These are phyloP conservation scores for Aspergillus nanangensis DNA, from an alignment of 495 filamentous ascomycete genomes.

Conservation along the genomic window DNA sequence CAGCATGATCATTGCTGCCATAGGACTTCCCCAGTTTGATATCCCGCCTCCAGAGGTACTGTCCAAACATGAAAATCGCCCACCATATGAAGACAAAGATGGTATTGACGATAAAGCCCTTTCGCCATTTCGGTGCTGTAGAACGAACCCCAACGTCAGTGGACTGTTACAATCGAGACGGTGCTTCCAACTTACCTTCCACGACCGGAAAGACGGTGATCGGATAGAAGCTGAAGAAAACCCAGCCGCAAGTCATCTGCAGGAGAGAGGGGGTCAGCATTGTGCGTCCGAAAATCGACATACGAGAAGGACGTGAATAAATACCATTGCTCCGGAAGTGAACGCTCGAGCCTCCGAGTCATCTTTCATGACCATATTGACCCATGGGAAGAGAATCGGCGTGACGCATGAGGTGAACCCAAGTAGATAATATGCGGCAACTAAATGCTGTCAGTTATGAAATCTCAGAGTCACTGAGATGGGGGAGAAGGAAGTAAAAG, in stretches of 20 bases:
- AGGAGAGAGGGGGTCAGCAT: too few relatives aligned
- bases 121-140: conserved; percentile 13
- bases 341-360: conserved; percentile 15
- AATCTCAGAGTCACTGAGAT: neutral
- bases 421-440: conserved; percentile 17
- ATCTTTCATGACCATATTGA: conserved; percentile 16
- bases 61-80: conserved; percentile 13
- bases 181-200: neutral
- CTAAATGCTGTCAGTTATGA: too few relatives aligned
- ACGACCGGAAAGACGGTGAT: conserved; percentile 15
- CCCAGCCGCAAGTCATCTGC: conserved; percentile 15
- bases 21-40: conserved; percentile 3
- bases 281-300: neutral
- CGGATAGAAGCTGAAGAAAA: conserved; percentile 17
- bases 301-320: neutral
- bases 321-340: conserved; percentile 16
- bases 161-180: neutral
- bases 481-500: neutral
- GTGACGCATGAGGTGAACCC: conserved; percentile 16
- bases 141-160: neutral
- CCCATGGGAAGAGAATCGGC: conserved; percentile 16
- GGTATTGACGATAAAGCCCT: conserved; percentile 14
- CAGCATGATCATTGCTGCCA: neutral
- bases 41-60: conserved; percentile 15
- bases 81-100: conserved; percentile 10